Conservation (phyloP, 1,284 basidiomycete genomes). For the Termitomyces sp. region DNA sequence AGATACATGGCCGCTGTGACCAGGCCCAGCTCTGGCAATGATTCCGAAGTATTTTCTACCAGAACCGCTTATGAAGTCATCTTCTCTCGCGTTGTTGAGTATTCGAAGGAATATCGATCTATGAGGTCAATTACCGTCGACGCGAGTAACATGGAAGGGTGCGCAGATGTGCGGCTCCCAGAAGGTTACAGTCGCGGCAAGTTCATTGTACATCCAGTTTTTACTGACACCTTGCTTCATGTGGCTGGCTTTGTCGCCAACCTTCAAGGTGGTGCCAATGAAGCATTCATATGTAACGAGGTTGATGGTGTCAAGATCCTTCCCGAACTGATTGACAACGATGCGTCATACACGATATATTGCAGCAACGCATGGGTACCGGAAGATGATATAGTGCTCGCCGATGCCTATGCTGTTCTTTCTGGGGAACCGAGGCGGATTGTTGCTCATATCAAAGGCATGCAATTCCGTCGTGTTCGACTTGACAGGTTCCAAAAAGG, state of each 20-base stretch:
- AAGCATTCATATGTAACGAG: slow-evolving; percentile 60
- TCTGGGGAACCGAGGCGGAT: slow-evolving; percentile 31
- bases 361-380: slow-evolving; percentile 42
- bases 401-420: slow-evolving; percentile 48
- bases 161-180: slow-evolving; percentile 44
- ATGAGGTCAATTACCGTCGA: slow-evolving; percentile 51
- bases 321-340: slow-evolving; percentile 35
- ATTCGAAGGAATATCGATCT: slow-evolving; percentile 52
- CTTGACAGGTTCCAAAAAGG: slow-evolving; percentile 43
- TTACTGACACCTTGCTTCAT: slow-evolving; percentile 64
- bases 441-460: slow-evolving; percentile 50
- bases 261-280: slow-evolving; percentile 41
- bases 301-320: slow-evolving; percentile 46
- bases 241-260: slow-evolving; percentile 67
- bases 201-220: slow-evolving; percentile 49
- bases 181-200: slow-evolving; percentile 26
- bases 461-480: slow-evolving; percentile 52
- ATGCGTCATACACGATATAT: slow-evolving; percentile 45
- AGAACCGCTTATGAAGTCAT: slow-evolving; percentile 59
- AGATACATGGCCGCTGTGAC: slow-evolving; percentile 32
- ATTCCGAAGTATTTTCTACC: slow-evolving; percentile 48
- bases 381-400: slow-evolving; percentile 38
- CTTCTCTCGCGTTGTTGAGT: slow-evolving; percentile 66
- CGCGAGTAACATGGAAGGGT: slow-evolving; percentile 45
- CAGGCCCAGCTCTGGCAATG: slow-evolving; percentile 18